Conservation (phyloP, 768 basidiomycete species). For the Rhizopogon vinicolor region DNA sequence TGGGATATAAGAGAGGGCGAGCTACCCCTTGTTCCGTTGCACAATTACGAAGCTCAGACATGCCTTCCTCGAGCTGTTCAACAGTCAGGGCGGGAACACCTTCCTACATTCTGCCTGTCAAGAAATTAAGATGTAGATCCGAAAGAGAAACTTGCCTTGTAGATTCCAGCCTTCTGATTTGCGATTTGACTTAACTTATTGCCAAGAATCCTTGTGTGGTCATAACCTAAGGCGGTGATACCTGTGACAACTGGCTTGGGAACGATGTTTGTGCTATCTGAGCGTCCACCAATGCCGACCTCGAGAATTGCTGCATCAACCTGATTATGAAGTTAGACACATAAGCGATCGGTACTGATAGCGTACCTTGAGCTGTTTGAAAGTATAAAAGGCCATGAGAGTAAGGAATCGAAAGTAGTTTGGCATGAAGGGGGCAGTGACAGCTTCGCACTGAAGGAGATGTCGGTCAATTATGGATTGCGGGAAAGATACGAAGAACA, state of each 20-base stretch:
- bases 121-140: not conserved
- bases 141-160: conserved; percentile 55
- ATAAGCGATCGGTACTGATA: not conserved
- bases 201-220: conserved; percentile 85
- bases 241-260: conserved; percentile 89
- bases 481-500: conserved; percentile 36
- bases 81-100: conserved; percentile 86
- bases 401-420: conserved; percentile 94
- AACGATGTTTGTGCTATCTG: conserved; percentile 95
- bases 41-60: conserved; percentile 61
- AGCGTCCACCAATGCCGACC: conserved; percentile 92
- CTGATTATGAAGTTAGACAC: conserved; percentile 14
- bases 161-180: conserved; percentile 95
- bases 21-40: conserved; percentile 64
- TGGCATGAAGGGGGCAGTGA: conserved; percentile 66
- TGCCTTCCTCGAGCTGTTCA: conserved; percentile 63
- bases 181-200: conserved; percentile 88
- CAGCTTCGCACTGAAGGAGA: conserved; percentile 36
- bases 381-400: conserved; percentile 87
- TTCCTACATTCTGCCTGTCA: conserved; percentile 36
- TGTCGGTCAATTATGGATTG: not conserved
- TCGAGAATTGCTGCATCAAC: conserved; percentile 92
- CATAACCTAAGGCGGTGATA: conserved; percentile 85
- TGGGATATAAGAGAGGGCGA: not conserved
- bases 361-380: conserved; percentile 62